Evolutionary conservation across 2,329 filamentous ascomycete genomes (phyloP).

Genomic region (Clarireedia homoeocarpa): DNA sequence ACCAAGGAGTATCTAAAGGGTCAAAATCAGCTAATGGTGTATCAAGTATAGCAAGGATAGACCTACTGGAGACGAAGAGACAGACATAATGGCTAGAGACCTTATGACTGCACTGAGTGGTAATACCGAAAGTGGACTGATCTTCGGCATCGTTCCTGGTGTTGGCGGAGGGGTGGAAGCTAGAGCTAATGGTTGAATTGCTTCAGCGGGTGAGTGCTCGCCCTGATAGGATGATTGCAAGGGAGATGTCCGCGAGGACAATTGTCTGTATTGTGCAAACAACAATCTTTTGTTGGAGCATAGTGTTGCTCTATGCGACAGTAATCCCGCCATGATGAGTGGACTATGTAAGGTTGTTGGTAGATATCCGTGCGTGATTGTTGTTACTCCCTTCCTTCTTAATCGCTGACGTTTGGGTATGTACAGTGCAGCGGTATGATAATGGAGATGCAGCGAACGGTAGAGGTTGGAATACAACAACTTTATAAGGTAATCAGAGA

Average conservation of each 20-base stretch:
- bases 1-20: constrained; percentile 48
- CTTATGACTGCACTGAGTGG: constrained; percentile 60
- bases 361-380: background rate
- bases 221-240: constrained; percentile 10
- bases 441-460: too few relatives aligned
- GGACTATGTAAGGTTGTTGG: background rate
- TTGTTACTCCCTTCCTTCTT: background rate
- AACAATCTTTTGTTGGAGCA: background rate
- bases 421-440: too few relatives aligned
- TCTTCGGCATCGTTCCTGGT: constrained; percentile 14
- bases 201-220: constrained; percentile 10
- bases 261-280: constrained; percentile 8
- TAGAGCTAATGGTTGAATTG: background rate
- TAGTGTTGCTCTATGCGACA: background rate
- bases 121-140: constrained; percentile 52
- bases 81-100: constrained; percentile 58
- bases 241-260: constrained; percentile 22
- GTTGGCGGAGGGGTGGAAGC: background rate
- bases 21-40: constrained; percentile 15
- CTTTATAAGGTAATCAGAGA: too few relatives aligned
- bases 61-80: constrained; percentile 56
- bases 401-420: too few relatives aligned
- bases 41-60: background rate
- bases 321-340: background rate
- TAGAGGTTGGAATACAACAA: too few relatives aligned